A percentile compares a stretch with the other conserved stretches of the same genome.
These are phyloP conservation scores for Kodamaea derodonti DNA, from an alignment of 1,139 yeast species.

Conservation along the genomic window DNA sequence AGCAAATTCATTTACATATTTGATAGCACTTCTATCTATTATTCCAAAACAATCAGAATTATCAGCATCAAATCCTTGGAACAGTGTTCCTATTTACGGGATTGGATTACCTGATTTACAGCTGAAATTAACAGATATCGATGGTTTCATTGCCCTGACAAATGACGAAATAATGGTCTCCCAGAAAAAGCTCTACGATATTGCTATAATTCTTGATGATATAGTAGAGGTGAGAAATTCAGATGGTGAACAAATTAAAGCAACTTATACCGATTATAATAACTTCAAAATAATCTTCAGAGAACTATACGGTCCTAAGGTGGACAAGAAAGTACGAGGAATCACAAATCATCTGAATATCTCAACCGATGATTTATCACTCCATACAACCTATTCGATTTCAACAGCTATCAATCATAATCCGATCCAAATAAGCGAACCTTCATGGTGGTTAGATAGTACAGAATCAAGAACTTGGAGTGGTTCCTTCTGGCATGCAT, in stretches of 20 bases:
- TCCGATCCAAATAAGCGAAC: slow-evolving; percentile 22
- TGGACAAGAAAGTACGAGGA: not conserved
- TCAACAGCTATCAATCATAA: slow-evolving; percentile 10
- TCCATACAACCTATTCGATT: slow-evolving; percentile 17
- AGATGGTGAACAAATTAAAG: slow-evolving; percentile 6
- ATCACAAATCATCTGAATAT: slow-evolving; percentile 13
- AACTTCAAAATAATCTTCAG: slow-evolving; percentile 35
- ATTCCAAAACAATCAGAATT: slow-evolving; percentile 30
- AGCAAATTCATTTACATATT: slow-evolving; percentile 28
- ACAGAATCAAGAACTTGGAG: slow-evolving; percentile 59
- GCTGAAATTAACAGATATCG: slow-evolving; percentile 14
- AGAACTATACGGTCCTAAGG: slow-evolving; percentile 17
- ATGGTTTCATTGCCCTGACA: slow-evolving; percentile 60
- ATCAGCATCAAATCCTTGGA: slow-evolving; percentile 7
- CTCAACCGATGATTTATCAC: slow-evolving; percentile 20
- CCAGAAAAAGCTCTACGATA: slow-evolving; percentile 54
- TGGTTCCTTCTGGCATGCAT: slow-evolving; percentile 66
- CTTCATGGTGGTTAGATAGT: slow-evolving; percentile 44
- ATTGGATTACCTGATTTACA: slow-evolving; percentile 59
- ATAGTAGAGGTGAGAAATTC: slow-evolving; percentile 11
- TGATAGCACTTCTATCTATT: slow-evolving; percentile 34
- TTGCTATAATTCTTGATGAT: slow-evolving; percentile 32
- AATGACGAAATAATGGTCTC: slow-evolving; percentile 66
- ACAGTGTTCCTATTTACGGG: slow-evolving; percentile 49
- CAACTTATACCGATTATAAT: slow-evolving; percentile 25